A percentile compares a stretch with the other conserved stretches of the same genome.
phyloP scores from a whole-genome alignment of 2,329 filamentous ascomycete species.

The Ceratocystis cubensis region DNA sequence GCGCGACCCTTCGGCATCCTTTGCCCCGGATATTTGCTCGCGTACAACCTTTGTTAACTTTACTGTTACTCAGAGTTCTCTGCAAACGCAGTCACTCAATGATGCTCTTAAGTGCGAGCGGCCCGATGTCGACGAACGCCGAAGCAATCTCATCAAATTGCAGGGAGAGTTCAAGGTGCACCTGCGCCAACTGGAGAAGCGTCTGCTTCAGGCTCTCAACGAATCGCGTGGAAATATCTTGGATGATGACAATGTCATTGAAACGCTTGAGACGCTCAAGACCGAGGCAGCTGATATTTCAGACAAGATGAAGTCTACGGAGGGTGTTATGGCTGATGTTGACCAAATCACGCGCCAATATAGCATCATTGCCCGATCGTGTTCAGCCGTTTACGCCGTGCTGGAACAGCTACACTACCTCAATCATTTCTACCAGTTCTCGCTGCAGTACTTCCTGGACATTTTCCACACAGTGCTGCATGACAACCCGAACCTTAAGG shows the following conservation, averaged over 20 bases:
- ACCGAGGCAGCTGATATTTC: slow-evolving; percentile 95
- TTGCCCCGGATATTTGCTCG: slow-evolving; percentile 94
- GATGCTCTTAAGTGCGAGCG: slow-evolving; percentile 95
- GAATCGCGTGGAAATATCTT: slow-evolving; percentile 96
- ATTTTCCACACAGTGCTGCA: slow-evolving; percentile 91
- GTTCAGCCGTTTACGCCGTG: slow-evolving; percentile 93
- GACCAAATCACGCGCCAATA: slow-evolving; percentile 93
- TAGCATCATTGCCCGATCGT: slow-evolving; percentile 81
- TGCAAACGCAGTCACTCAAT: slow-evolving; percentile 94
- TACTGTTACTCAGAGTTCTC: slow-evolving; percentile 94
- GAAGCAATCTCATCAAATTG: slow-evolving; percentile 94
- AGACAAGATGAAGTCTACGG: slow-evolving; percentile 88
- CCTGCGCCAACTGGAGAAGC: slow-evolving; percentile 86
- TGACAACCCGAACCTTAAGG: slow-evolving; percentile 59
- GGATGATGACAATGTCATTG: slow-evolving; percentile 95
- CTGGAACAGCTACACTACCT: slow-evolving; percentile 95
- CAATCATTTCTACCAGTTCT: slow-evolving; percentile 99
- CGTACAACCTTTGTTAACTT: slow-evolving; percentile 99
- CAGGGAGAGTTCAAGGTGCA: slow-evolving; percentile 99
- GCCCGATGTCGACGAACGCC: slow-evolving; percentile 89
- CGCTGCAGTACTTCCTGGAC: slow-evolving; percentile 91
- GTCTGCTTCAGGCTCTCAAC: slow-evolving; percentile 85
- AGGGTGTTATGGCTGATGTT: slow-evolving; percentile 96
- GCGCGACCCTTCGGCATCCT: slow-evolving; percentile 86
- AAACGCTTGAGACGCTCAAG: slow-evolving; percentile 94